Evolutionary conservation across 768 basidiomycete species (phyloP).

Genomic region (Calocera cornea): DNA sequence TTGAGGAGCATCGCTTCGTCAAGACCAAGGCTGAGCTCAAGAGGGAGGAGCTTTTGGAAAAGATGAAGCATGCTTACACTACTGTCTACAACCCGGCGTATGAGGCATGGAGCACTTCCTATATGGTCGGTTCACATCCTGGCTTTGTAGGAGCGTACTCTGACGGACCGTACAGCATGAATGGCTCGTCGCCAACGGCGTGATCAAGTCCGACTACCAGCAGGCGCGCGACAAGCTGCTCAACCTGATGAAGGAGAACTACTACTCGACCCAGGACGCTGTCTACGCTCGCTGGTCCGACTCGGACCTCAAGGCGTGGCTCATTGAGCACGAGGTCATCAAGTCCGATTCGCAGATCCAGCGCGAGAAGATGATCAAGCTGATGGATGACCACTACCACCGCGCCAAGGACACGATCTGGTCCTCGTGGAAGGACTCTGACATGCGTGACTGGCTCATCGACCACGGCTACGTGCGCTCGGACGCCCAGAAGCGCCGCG

Average conservation of each 20-base stretch:
- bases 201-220: slow-evolving; percentile 51
- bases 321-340: slow-evolving; percentile 56
- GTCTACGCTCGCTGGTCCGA: slow-evolving; percentile 66
- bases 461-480: slow-evolving; percentile 50
- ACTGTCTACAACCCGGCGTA: slow-evolving; percentile 51
- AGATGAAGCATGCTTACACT: slow-evolving; percentile 59
- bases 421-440: slow-evolving; percentile 58
- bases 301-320: slow-evolving; percentile 61
- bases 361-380: slow-evolving; percentile 64
- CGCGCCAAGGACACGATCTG: slow-evolving; percentile 45
- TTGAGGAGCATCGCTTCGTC: slow-evolving; percentile 60
- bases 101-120: slow-evolving; percentile 76
- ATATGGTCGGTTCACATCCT: slow-evolving; percentile 42
- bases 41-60: slow-evolving; percentile 49
- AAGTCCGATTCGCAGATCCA: slow-evolving; percentile 53
- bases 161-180: slow-evolving; percentile 36
- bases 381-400: slow-evolving; percentile 59
- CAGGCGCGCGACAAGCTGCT: slow-evolving; percentile 47
- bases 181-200: slow-evolving; percentile 70
- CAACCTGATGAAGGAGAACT: slow-evolving; percentile 61
- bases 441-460: slow-evolving; percentile 59
- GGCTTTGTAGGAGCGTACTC: too few relatives aligned
- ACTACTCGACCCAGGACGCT: slow-evolving; percentile 44
- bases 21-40: slow-evolving; percentile 48
- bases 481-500: slow-evolving; percentile 49